Evolutionary conservation across 129 eudicot genomes (phyloP), one percentile per base, ranked within the genome.

Genomic region (Erigeron canadensis): DNA sequence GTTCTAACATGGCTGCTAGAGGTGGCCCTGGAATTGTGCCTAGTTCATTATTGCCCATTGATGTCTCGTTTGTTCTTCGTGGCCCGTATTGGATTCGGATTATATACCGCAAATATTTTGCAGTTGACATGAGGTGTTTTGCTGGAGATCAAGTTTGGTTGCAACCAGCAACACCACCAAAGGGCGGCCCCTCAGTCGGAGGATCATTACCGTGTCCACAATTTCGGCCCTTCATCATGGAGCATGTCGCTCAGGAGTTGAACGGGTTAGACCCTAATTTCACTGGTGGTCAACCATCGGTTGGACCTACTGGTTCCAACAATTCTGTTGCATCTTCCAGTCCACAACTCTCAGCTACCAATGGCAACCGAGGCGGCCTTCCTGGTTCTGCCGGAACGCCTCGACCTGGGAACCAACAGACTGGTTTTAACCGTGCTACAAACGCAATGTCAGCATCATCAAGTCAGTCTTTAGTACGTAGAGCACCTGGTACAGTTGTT

Each of bases 111-210:
- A 95, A 95, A 79, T 61, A 86, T 46, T 95, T 95, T 77, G 96
- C 99, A 5, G 97, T 95, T 68, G 99, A 95, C 82, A 90, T 95
- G 99, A 86, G 99, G 77, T 95, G 99, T 77, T 95, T 87, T 80
- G 99, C 97, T 69, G 99, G 99, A 70, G 99, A 95, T 75, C 99
- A 95, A 81, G 99, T 95, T 21, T 95, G 99, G 99, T 78, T 95
- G 80, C 99, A 95, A 75, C 99, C 99, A 28, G 99, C 99, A 71
- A 95, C 99, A 16, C 99, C 99, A 4, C 99, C 99, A 8, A 95
- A 90, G 81, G 97, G 89, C 5, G 99, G 99, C 8, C 91, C 91
- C 37, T 75, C 97, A n/a, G 92, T 80, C 23, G 99, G 99, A 45
- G 99, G 99, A 38, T 95, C 99, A 15, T 82, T 95, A 73, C 97